Evolutionary conservation across 2,329 filamentous ascomycete species (phyloP), one percentile per base, ranked within the genome.

Genomic region (Hypomyces perniciosus): DNA sequence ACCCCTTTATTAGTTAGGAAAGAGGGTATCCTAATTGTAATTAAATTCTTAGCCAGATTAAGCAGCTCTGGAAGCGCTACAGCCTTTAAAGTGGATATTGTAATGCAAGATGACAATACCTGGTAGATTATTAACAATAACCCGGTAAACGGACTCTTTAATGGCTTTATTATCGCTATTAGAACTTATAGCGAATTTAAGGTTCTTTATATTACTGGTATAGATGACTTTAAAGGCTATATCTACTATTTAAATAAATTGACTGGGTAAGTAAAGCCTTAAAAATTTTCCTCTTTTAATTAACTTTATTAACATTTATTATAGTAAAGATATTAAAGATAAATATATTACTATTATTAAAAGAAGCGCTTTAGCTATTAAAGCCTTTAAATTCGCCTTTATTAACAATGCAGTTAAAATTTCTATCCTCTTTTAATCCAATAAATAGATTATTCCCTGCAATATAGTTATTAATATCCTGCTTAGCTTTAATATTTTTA

Each of bases 381-480:
- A 95, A 65, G 88, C 87, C 0, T 74, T 95, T 27, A 88, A 95
- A 62, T 95, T 89, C 59, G 87, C 87, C 1, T 79, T 84, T 8
- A 72, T 80, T 10, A 78, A 82, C 39, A 75, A 82, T 4, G 88
- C 88, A 0, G 71, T 73, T 6, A 82, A 88, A 60, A 84, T 85
- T 0, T 84, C 83, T 51, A 83, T 95, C 30, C 77, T 95, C 8
- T 82, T 88, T 0, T 78, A 88, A 26, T 87, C 83, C 10, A 88
- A 92, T 59, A 93, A 92, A 65, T 92, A 88, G 88, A 88, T 93
- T 55, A 91, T 92, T 47, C 89, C 89, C 0, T 79, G 90, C 7
- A 93, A 95, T 57, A 73, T 87, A 0, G 44, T 93, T 40, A 75
- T 93, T 46, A 84, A 95, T 63, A 74, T 80, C 2, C 73, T 95